Conservation (phyloP, 768 basidiomycete species). For the Russula lepida region DNA sequence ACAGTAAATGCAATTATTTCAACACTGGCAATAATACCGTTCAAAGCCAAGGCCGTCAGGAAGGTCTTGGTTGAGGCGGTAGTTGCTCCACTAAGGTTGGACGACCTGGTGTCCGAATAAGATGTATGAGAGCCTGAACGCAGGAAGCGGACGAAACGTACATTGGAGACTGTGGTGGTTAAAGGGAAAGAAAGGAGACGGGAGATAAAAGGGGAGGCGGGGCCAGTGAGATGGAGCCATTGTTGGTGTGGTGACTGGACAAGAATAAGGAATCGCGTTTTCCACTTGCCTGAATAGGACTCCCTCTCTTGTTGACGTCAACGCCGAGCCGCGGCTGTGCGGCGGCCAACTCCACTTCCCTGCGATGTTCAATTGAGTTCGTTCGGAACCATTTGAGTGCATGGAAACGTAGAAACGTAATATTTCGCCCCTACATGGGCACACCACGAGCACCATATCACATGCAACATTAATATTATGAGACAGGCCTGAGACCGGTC, state of each 20-base stretch:
- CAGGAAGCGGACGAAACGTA: not conserved
- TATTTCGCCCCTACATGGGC: too few relatives aligned
- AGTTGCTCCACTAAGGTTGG: slow-evolving; percentile 35
- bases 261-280: not conserved
- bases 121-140: not conserved
- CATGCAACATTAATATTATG: too few relatives aligned
- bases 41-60: slow-evolving; percentile 78
- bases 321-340: too few relatives aligned
- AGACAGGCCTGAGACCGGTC: too few relatives aligned
- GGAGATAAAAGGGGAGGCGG: not conserved
- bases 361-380: too few relatives aligned
- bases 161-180: not conserved
- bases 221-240: too few relatives aligned
- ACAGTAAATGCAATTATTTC: slow-evolving; percentile 78
- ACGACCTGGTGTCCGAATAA: slow-evolving; percentile 21
- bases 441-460: too few relatives aligned
- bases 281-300: not conserved
- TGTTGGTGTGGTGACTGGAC: not conserved
- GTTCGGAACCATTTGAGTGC: too few relatives aligned
- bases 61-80: slow-evolving; percentile 73
- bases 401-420: too few relatives aligned
- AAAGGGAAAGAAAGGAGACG: not conserved
- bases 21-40: slow-evolving; percentile 58
- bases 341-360: too few relatives aligned
- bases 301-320: not conserved